Percentiles rank a stretch among this genome's conserved stretches.
These are phyloP conservation scores for Conticribra weissflogii DNA, from an alignment of 108 stramenopile genomes.

Conservation along the genomic window DNA sequence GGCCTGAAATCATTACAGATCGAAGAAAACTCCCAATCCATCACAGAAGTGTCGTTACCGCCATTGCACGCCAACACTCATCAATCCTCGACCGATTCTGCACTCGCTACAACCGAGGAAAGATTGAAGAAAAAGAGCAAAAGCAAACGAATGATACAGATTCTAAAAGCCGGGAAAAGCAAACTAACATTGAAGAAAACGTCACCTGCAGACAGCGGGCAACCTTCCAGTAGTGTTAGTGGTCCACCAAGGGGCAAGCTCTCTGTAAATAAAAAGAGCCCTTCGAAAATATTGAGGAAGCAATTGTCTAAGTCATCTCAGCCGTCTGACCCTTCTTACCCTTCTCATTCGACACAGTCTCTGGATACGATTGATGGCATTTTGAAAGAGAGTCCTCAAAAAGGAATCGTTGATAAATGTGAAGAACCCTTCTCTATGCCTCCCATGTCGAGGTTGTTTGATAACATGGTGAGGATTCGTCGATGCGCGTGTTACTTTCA, in stretches of 20 bases:
- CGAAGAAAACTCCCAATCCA: too few species aligned
- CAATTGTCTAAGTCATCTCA: too few species aligned
- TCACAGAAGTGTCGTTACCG: too few species aligned
- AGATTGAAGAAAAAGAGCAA: conserved; percentile 38
- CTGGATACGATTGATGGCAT: conserved; percentile 15
- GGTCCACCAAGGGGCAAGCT: neutral
- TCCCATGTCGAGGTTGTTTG: neutral
- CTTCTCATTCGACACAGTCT: conserved; percentile 2
- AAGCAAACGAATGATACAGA: conserved; percentile 27
- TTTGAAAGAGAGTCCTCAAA: neutral
- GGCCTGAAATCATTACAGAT: too few species aligned
- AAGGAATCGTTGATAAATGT: too few species aligned
- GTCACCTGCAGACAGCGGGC: too few species aligned
- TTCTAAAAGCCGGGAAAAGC: conserved; percentile 24
- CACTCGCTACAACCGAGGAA: conserved; percentile 4
- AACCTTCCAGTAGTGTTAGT: neutral
- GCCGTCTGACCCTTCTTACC: too few species aligned
- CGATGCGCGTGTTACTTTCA: too few species aligned
- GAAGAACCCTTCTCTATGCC: neutral
- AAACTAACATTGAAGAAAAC: conserved; percentile 21
- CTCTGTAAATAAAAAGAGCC: too few species aligned
- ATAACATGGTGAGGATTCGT: neutral
- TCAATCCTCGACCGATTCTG: conserved; percentile 1
- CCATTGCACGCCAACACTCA: neutral
- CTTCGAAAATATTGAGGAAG: too few species aligned